phyloP scores from a whole-genome alignment of 1,139 yeast species.

The Kodamaea fungicola region DNA sequence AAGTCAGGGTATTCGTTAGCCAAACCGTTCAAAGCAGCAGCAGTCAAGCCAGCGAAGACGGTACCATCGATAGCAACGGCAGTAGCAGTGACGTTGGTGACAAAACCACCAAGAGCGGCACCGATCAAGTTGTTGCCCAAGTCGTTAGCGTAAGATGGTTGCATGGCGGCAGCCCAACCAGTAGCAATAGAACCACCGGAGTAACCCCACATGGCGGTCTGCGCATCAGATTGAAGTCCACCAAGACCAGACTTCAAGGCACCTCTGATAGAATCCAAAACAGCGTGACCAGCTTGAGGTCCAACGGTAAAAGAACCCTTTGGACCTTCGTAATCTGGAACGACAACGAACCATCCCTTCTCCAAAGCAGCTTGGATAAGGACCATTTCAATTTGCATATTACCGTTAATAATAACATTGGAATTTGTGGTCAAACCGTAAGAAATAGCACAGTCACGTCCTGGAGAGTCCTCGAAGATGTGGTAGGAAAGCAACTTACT shows the following conservation, averaged over 20 bases:
- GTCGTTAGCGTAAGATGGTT: constrained; percentile 20
- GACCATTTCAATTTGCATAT: constrained; percentile 22
- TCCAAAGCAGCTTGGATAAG: constrained; percentile 16
- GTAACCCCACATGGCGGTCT: constrained; percentile 18
- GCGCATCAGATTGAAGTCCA: constrained; percentile 13
- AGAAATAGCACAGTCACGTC: constrained; percentile 30
- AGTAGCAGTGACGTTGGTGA: constrained; percentile 17
- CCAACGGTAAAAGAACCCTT: constrained; percentile 27
- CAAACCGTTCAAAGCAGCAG: constrained; percentile 25
- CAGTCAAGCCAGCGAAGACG: constrained; percentile 24
- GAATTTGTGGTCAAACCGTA: constrained; percentile 21
- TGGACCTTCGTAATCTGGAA: constrained; percentile 27
- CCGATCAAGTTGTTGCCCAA: constrained; percentile 13
- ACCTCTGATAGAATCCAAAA: constrained; percentile 27
- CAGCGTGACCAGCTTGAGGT: constrained; percentile 24
- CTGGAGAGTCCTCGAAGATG: constrained; percentile 32
- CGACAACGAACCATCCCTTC: constrained; percentile 18
- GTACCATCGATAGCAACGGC: constrained; percentile 25
- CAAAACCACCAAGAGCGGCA: constrained; percentile 17
- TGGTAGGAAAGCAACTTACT: constrained; percentile 29
- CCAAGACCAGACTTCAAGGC: constrained; percentile 11
- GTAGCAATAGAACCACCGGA: constrained; percentile 20
- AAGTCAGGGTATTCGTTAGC: constrained; percentile 24
- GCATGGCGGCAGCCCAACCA: constrained; percentile 19
- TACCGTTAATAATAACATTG: constrained; percentile 15